A percentile compares a stretch with the other conserved stretches of the same genome.
phyloP scores from a whole-genome alignment of 495 filamentous ascomycete genomes.

The Daldinia childiae region DNA sequence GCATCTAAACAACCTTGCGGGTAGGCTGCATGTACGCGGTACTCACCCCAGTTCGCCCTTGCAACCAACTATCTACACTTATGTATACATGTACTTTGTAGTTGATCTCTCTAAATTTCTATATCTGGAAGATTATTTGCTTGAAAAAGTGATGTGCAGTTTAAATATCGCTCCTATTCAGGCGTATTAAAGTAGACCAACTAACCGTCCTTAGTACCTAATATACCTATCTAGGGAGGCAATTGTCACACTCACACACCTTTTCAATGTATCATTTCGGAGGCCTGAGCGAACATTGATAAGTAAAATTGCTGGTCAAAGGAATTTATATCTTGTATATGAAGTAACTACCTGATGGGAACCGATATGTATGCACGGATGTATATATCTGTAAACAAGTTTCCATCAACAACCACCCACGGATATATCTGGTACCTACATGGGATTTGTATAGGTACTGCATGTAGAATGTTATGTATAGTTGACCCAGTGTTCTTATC shows the following conservation, averaged over 20 bases:
- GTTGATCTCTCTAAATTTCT: neutral
- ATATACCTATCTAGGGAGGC: neutral
- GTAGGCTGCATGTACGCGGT: constrained; percentile 26
- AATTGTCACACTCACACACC: neutral
- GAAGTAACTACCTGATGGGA: neutral
- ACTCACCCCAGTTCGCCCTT: constrained; percentile 27
- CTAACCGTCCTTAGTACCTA: no score
- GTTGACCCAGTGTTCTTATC: no score
- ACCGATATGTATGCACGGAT: neutral
- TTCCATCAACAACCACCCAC: no score
- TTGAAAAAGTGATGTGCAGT: no score
- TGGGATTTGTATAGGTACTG: no score
- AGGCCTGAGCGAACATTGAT: no score
- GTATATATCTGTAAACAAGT: neutral
- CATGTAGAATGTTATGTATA: no score
- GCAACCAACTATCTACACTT: constrained; percentile 14
- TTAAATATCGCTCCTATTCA: no score
- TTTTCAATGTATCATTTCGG: neutral
- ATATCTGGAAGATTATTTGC: no score
- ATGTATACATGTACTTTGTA: neutral
- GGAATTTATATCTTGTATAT: neutral
- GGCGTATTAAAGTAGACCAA: no score
- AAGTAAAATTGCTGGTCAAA: no score
- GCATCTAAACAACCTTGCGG: constrained; percentile 19
- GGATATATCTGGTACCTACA: no score